phyloP scores from a whole-genome alignment of 345 rosid species.

The Zanthoxylum bungeanum region DNA sequence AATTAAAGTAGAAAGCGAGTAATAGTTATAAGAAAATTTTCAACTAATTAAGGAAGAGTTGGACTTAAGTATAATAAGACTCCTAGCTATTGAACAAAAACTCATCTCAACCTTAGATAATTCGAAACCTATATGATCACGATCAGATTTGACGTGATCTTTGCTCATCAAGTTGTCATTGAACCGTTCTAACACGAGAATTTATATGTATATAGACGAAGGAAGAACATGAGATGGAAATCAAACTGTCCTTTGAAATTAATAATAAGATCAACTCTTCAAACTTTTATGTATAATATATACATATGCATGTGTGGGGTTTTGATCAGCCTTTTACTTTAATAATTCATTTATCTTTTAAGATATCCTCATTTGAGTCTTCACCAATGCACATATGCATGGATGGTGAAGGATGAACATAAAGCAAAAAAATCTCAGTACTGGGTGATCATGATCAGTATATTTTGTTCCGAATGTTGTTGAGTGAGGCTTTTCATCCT shows the following conservation, averaged over 20 bases:
- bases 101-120: no score
- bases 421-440: conserved; percentile 9
- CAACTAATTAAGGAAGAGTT: neutral
- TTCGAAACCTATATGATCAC: neutral
- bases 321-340: conserved; percentile 12
- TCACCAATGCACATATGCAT: conserved; percentile 11
- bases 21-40: neutral
- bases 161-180: neutral
- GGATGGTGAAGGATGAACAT: conserved; percentile 12
- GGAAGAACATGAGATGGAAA: neutral
- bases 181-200: conserved; percentile 1
- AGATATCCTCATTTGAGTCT: conserved; percentile 20
- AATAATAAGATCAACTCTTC: neutral
- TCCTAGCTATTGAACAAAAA: no score
- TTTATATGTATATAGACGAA: neutral
- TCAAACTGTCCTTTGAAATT: neutral
- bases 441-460: conserved; percentile 22
- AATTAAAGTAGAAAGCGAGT: neutral
- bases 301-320: neutral
- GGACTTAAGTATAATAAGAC: no score
- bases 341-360: conserved; percentile 15
- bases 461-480: conserved; percentile 31
- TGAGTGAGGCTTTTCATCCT: conserved; percentile 34
- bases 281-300: neutral
- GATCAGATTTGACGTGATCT: neutral